phyloP scores from a whole-genome alignment of 176 grass and related monocot genomes.

The Lolium perenne region DNA sequence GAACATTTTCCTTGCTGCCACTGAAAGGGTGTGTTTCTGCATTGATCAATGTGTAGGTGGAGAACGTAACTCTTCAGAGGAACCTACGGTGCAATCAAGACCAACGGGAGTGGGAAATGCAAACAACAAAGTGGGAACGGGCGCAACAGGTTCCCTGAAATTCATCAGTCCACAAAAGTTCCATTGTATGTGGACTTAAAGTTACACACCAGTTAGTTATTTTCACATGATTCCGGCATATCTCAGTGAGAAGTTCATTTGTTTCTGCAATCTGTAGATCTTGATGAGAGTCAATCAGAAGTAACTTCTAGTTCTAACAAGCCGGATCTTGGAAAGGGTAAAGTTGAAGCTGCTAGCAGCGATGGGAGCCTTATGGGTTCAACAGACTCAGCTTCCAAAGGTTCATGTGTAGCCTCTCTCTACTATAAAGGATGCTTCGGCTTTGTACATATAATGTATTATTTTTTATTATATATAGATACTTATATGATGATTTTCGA shows the following conservation, averaged over 20 bases:
- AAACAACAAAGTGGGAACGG: conserved; percentile 25
- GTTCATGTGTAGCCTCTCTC: conserved; percentile 1
- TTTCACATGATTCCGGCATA: neutral
- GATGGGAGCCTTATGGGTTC: conserved; percentile 5
- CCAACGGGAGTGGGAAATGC: conserved; percentile 7
- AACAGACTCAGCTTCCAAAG: conserved; percentile 30
- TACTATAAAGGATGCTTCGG: neutral
- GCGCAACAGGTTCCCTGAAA: conserved; percentile 34
- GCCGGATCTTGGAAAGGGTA: conserved; percentile 12
- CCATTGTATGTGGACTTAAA: conserved; percentile 29
- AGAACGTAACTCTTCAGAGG: conserved; percentile 3
- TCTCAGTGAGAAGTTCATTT: conserved; percentile 15
- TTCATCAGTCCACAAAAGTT: conserved; percentile 34
- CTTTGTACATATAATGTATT: neutral
- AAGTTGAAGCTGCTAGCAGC: conserved; percentile 15
- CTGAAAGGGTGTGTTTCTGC: conserved; percentile 23
- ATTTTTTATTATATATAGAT: neutral
- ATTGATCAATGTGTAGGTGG: conserved; percentile 20
- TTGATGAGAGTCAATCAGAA: conserved; percentile 30
- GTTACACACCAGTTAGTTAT: conserved; percentile 4
- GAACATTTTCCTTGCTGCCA: neutral
- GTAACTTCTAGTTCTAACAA: conserved; percentile 32
- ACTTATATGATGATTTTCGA: conserved; percentile 28
- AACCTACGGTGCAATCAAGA: neutral
- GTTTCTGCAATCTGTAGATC: conserved; percentile 40